Conservation (phyloP, 345 rosid genomes). For the Cardamine occulta region DNA sequence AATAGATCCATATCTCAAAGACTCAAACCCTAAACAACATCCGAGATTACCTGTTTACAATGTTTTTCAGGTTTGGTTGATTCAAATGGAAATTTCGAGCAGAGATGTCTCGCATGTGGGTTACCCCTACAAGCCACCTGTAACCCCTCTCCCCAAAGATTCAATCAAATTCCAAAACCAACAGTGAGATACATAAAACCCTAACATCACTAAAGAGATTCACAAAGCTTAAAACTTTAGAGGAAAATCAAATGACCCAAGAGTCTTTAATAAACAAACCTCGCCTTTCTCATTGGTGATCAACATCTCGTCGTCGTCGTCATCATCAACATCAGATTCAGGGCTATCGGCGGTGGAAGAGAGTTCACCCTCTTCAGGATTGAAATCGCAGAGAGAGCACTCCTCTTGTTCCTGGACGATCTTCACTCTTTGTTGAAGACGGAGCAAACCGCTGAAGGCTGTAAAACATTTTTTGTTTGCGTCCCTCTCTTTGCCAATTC, state of each 20-base stretch:
- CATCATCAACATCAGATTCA: not conserved
- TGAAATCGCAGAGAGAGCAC: slow-evolving; percentile 64
- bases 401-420: slow-evolving; percentile 52
- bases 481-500: not conserved
- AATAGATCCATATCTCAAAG: not conserved
- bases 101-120: slow-evolving; percentile 82
- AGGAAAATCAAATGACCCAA: not conserved
- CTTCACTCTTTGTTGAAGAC: slow-evolving; percentile 43
- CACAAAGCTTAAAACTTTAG: not conserved
- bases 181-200: not conserved
- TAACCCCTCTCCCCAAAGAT: not conserved
- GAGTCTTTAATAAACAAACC: slow-evolving; percentile 15
- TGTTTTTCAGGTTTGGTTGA: slow-evolving; percentile 49
- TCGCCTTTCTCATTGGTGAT: slow-evolving; percentile 39
- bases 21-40: not conserved
- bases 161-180: not conserved
- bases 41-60: slow-evolving; percentile 52
- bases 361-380: slow-evolving; percentile 42
- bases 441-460: slow-evolving; percentile 43
- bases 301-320: not conserved
- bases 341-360: slow-evolving; percentile 3
- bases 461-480: not conserved
- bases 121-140: slow-evolving; percentile 82
- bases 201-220: not conserved
- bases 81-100: slow-evolving; percentile 59